A percentile compares a stretch with the other conserved stretches of the same genome.
Conservation (phyloP, 2,329 filamentous ascomycete species). For the Sclerotinia borealis region DNA sequence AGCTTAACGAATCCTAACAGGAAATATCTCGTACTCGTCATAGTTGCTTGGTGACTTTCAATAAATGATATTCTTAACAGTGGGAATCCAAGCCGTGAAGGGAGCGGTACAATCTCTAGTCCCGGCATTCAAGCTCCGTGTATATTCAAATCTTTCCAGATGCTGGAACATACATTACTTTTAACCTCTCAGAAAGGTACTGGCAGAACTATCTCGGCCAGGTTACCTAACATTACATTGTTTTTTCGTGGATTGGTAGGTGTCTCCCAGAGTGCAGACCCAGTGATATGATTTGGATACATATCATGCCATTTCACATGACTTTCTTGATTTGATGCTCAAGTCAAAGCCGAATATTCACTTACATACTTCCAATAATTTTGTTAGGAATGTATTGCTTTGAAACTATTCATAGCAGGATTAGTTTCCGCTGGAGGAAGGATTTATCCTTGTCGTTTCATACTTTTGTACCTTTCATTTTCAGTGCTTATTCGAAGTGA, state of each 20-base stretch:
- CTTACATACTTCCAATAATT: too few relatives aligned
- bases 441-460: neutral
- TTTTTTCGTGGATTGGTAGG: neutral
- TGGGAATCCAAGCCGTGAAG: too few relatives aligned
- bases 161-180: neutral
- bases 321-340: neutral
- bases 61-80: neutral
- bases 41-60: neutral
- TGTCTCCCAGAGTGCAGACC: too few relatives aligned
- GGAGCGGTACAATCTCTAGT: neutral
- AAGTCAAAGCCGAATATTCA: neutral
- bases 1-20: neutral
- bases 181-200: too few relatives aligned
- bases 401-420: neutral
- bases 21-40: neutral
- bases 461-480: neutral
- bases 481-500: neutral
- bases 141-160: neutral
- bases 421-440: neutral
- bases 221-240: neutral
- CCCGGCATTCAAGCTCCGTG: neutral
- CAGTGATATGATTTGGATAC: neutral
- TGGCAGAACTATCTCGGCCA: neutral
- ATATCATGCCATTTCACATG: neutral
- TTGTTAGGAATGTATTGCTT: neutral